Base-by-base conservation (phyloP, 1,284 basidiomycete species). In the Termitomyces sp. region DNA sequence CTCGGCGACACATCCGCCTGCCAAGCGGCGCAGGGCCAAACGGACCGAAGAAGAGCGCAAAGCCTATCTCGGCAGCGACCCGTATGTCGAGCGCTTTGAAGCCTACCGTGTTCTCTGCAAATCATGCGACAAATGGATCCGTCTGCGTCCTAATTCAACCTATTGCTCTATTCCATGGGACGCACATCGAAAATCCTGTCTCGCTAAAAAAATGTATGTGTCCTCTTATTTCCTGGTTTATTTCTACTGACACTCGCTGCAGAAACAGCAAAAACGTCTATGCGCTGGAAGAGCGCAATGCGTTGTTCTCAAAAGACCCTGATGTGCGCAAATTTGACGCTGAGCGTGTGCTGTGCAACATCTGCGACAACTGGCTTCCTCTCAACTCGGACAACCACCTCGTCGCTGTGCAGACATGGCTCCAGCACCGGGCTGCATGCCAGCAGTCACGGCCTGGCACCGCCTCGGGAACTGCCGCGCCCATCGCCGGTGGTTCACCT, bases 121-220 rank as follows among this genome's bases (percentile, higher is more conserved):
- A 35, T 80, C 78, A 5, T 90, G 87, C 68, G 81, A 88, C 66
- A 88, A 88, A 64, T 90, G 87, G 87, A 89, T 90, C 58, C 78
- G 87, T 33, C 72, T 90, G 16, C 76, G 87, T 13, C 86, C 86
- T 39, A 90, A 90, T 65, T 88, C 86, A 49, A 88, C 87, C 0
- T 90, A 88, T 62, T 90, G 87, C 65, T 84, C 82, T n/a, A 88
- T 89, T 53, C 87, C 87, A 0, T 90, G 88, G 87, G 87, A 89
- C 61, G 87, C 85, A 9, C 87, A 90, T 62, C 72, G 86, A 8
- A 75, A 74, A 57, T 86, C 84, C 63, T 89, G 86, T 66, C 68
- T 90, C 46, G 80, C 84, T 2, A 88, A 86, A 69, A 84, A 84
- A 66, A 76, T 79, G 83, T 85, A 59, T n/a, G 5, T 67, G 66